Conservation (phyloP, 1,284 basidiomycete genomes). For the Microbotryum saponariae region DNA sequence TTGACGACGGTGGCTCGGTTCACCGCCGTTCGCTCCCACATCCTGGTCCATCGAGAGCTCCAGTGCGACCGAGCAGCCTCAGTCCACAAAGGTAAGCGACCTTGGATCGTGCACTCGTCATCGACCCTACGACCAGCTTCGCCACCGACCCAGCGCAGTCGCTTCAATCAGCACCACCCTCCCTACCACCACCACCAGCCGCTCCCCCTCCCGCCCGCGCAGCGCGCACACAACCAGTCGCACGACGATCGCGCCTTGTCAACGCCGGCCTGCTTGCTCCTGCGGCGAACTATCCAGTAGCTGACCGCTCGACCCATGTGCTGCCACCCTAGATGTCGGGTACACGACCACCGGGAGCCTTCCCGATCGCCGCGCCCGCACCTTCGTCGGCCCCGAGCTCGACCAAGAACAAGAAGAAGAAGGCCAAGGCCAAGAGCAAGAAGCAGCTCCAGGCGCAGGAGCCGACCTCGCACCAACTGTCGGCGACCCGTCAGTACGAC, state of each 20-base stretch:
- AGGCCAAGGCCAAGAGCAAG: slow-evolving; percentile 12
- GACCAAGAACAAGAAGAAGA: slow-evolving; percentile 19
- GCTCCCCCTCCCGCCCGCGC: not conserved
- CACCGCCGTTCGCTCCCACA: too few species aligned
- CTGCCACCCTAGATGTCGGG: too few species aligned
- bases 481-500: not conserved
- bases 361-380: not conserved
- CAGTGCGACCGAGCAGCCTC: too few species aligned
- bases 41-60: too few species aligned
- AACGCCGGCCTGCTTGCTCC: not conserved
- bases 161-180: too few species aligned
- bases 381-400: not conserved
- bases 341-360: slow-evolving; percentile 2
- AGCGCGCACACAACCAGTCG: not conserved
- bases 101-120: too few species aligned
- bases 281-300: too few species aligned
- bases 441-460: slow-evolving; percentile 20
- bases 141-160: too few species aligned
- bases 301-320: not conserved
- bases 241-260: not conserved
- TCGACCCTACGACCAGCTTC: too few species aligned
- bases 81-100: too few species aligned
- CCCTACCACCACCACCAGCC: not conserved
- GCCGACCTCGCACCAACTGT: not conserved
- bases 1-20: too few species aligned